phyloP scores from a whole-genome alignment of 1,139 yeast species.

The Debaryomyces udenii region DNA sequence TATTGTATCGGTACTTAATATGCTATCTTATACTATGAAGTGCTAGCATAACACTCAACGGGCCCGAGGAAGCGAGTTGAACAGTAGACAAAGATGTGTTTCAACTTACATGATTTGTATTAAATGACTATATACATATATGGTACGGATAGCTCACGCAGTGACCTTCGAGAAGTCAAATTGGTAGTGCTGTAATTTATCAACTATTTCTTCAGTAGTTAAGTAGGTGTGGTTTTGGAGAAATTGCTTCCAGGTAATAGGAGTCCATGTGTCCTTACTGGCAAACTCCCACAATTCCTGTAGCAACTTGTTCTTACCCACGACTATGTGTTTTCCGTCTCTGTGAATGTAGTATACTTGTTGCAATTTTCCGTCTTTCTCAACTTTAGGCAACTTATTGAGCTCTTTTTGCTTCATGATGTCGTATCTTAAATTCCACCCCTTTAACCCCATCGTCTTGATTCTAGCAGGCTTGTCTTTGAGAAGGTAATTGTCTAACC shows the following conservation, averaged over 20 bases:
- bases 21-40: no score
- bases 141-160: constrained; percentile 15
- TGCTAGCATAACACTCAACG: no score
- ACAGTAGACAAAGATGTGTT: neutral
- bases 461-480: constrained; percentile 88
- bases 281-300: constrained; percentile 55
- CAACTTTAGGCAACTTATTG: constrained; percentile 28
- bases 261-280: constrained; percentile 49
- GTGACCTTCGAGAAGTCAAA: constrained; percentile 37
- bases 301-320: constrained; percentile 67
- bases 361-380: constrained; percentile 31
- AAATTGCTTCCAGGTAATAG: constrained; percentile 49
- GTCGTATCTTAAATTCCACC: constrained; percentile 85
- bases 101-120: constrained; percentile 2
- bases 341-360: constrained; percentile 57
- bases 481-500: constrained; percentile 81
- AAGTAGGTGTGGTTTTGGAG: constrained; percentile 41
- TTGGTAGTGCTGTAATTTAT: constrained; percentile 35
- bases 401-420: constrained; percentile 49
- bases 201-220: constrained; percentile 46
- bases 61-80: no score
- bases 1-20: neutral
- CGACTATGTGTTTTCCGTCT: constrained; percentile 51
- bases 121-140: constrained; percentile 7
- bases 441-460: constrained; percentile 88